phyloP scores from a whole-genome alignment of 441 rosid genomes.

The Erodium chrysanthum region DNA sequence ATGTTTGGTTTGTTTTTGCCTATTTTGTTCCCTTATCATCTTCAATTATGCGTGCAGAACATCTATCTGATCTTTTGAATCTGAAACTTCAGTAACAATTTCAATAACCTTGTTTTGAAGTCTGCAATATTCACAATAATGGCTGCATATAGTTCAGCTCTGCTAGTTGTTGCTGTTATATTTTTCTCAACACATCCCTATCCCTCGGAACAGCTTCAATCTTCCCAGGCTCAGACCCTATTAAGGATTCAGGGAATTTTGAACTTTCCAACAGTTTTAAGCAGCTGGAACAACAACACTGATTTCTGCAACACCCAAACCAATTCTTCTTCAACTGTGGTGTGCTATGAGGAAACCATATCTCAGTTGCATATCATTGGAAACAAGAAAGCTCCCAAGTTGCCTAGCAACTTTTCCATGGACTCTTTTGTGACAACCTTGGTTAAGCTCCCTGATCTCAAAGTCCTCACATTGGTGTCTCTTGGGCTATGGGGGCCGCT shows the following conservation, averaged over 20 bases:
- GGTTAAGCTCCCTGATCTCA: slow-evolving; percentile 57
- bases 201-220: slow-evolving; percentile 47
- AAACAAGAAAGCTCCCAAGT: slow-evolving; percentile 30
- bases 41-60: background rate
- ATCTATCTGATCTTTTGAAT: background rate
- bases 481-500: slow-evolving; percentile 88
- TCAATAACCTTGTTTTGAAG: background rate
- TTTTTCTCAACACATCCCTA: slow-evolving; percentile 26
- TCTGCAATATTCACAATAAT: background rate
- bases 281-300: slow-evolving; percentile 54
- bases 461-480: slow-evolving; percentile 71
- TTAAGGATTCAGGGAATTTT: slow-evolving; percentile 57
- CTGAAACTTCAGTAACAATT: background rate
- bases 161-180: slow-evolving; percentile 27
- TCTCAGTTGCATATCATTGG: slow-evolving; percentile 81
- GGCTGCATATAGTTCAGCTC: background rate
- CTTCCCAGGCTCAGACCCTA: slow-evolving; percentile 63
- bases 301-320: slow-evolving; percentile 80
- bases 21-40: background rate
- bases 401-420: slow-evolving; percentile 62
- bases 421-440: slow-evolving; percentile 75
- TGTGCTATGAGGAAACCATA: slow-evolving; percentile 66
- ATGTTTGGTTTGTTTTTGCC: background rate
- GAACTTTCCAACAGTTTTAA: slow-evolving; percentile 48
- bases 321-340: slow-evolving; percentile 47